Conservation (phyloP, 208 protist species). For the Acanthamoeba castellanii region DNA sequence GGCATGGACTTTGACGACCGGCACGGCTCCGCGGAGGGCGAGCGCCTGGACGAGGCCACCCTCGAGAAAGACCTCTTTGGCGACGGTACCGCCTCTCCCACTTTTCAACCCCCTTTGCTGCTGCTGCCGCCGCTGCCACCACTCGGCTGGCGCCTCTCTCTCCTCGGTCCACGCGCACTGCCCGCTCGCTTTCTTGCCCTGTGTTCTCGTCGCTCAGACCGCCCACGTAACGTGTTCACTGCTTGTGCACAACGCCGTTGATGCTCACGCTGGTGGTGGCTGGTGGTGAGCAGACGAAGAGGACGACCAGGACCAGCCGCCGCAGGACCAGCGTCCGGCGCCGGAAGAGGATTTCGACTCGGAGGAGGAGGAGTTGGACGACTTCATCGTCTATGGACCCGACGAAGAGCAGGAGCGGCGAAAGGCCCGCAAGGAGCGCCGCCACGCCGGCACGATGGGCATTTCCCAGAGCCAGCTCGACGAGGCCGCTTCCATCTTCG, state of each 20-base stretch:
- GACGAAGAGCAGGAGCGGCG: background rate
- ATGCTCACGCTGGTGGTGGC: too few relatives aligned
- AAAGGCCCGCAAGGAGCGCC: conserved; percentile 3
- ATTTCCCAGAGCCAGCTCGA: conserved; percentile 58
- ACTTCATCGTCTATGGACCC: conserved; percentile 6
- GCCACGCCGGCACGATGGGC: background rate
- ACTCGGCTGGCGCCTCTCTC: too few relatives aligned
- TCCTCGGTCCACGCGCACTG: too few relatives aligned
- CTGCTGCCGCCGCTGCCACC: background rate
- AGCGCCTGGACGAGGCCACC: background rate
- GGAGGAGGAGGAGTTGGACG: conserved; percentile 42
- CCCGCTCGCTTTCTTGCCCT: too few relatives aligned
- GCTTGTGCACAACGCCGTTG: background rate
- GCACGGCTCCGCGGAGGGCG: background rate
- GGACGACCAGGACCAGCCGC: background rate
- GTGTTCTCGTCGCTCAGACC: too few relatives aligned
- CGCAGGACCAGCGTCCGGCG: background rate
- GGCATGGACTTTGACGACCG: background rate
- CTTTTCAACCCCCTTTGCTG: background rate
- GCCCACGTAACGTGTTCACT: too few relatives aligned
- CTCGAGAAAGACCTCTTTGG: conserved; percentile 26
- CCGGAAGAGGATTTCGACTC: conserved; percentile 24
- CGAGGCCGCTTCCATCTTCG: conserved; percentile 54
- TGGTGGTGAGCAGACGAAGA: background rate
- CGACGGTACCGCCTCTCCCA: background rate